Percentiles rank a stretch among this genome's conserved stretches.
Evolutionary conservation across 768 basidiomycete genomes (phyloP).

Genomic region (Rhizopogon salebrosus): DNA sequence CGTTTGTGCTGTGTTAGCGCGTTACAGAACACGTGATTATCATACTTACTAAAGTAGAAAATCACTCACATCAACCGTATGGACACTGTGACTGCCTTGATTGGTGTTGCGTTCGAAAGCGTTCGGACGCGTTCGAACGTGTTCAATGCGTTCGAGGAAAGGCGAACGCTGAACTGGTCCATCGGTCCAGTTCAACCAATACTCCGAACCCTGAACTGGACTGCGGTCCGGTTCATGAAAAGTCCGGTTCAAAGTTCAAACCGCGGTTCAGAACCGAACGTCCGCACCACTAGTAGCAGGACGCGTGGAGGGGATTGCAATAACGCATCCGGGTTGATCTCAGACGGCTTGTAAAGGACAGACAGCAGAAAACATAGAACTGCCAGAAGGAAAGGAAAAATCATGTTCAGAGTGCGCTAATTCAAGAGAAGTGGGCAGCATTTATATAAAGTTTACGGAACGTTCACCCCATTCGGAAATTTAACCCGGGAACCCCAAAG

Average conservation of each 20-base stretch:
- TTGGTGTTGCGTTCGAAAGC: not conserved
- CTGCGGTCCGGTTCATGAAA: not conserved
- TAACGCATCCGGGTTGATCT: constrained; percentile 18
- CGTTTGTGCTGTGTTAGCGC: no score
- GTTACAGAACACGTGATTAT: no score
- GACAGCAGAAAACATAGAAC: constrained; percentile 15
- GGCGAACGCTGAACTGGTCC: not conserved
- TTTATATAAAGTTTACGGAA: no score
- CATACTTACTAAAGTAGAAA: no score
- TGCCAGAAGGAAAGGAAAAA: constrained; percentile 14
- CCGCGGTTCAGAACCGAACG: not conserved
- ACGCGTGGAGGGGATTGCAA: constrained; percentile 26
- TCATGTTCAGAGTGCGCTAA: not conserved
- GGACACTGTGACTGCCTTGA: no score
- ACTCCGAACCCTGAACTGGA: no score
- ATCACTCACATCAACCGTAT: no score
- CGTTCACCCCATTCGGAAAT: not conserved
- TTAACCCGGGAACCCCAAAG: no score
- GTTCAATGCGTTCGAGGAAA: not conserved
- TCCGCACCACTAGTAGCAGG: constrained; percentile 34
- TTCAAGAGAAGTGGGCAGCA: no score
- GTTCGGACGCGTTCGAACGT: not conserved
- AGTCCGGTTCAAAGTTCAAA: not conserved
- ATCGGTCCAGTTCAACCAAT: not conserved
- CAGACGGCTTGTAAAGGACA: constrained; percentile 20